Conservation (phyloP, 192 early-diverging fungal genomes). For the Dissophora globulifera region DNA sequence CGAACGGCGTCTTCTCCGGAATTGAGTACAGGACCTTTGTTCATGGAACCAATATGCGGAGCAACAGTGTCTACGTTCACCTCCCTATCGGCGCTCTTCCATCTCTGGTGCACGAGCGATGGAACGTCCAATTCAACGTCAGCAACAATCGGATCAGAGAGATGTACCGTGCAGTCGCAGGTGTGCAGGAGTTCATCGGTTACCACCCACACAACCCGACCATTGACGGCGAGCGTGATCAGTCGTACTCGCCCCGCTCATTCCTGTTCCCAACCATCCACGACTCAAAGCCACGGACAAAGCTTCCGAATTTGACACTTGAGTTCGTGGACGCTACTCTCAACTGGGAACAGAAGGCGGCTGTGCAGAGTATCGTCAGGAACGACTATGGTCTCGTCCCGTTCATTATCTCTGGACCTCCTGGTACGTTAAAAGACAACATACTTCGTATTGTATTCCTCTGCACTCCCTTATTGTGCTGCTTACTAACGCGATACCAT, state of each 20-base stretch:
- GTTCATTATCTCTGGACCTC: conserved; percentile 49
- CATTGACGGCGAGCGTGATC: conserved; percentile 22
- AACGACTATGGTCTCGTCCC: conserved; percentile 47
- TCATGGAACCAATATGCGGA: conserved; percentile 46
- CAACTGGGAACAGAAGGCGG: conserved; percentile 49
- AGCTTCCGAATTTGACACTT: conserved; percentile 37
- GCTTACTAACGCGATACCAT: no score
- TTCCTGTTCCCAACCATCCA: conserved; percentile 46
- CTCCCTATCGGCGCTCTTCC: conserved; percentile 41
- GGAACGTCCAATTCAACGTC: conserved; percentile 50
- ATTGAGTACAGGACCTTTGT: conserved; percentile 44
- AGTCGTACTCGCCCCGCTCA: conserved; percentile 34
- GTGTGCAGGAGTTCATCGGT: conserved; percentile 47
- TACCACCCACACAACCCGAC: conserved; percentile 44
- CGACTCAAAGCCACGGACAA: conserved; percentile 18
- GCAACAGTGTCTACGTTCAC: conserved; percentile 47
- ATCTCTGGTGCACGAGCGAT: conserved; percentile 35
- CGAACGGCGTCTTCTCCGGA: conserved; percentile 25
- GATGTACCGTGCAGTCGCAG: conserved; percentile 47
- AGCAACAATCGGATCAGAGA: conserved; percentile 39
- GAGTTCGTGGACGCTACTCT: conserved; percentile 39
- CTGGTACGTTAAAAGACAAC: conserved; percentile 41
- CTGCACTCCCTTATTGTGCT: no score
- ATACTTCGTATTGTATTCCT: no score
- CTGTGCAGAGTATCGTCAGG: conserved; percentile 47